Percentiles rank a stretch among this genome's conserved stretches.
phyloP scores from a whole-genome alignment of 371 early-diverging fungal genomes.

The Mucor sp. region DNA sequence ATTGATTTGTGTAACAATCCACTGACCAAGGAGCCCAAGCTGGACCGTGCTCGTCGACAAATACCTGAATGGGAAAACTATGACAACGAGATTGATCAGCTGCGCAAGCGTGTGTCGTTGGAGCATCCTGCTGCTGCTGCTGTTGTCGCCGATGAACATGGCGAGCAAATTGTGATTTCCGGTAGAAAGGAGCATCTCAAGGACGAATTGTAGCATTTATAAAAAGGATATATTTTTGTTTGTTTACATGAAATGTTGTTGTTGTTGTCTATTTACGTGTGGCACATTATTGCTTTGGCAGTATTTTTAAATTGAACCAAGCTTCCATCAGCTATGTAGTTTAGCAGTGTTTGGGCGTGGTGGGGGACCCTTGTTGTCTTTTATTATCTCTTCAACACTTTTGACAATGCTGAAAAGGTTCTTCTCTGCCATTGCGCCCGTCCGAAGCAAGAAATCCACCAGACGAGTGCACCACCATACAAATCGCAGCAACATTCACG shows the following conservation, averaged over 20 bases:
- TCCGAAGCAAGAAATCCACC: not conserved
- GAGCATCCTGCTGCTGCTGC: not conserved
- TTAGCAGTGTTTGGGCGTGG: not conserved
- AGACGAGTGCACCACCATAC: not conserved
- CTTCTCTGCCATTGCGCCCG: not conserved
- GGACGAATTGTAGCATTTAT: constrained; percentile 15
- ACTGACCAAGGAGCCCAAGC: constrained; percentile 94
- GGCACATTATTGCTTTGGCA: constrained; percentile 10
- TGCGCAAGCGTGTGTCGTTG: constrained; percentile 29
- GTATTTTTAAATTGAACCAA: constrained; percentile 9
- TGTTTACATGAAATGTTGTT: not conserved
- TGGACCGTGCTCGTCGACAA: constrained; percentile 89
- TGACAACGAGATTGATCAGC: constrained; percentile 66
- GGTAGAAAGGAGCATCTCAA: constrained; percentile 9
- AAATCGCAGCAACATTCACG: not conserved
- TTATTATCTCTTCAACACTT: not conserved
- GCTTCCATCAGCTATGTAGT: not conserved
- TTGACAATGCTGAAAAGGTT: not conserved
- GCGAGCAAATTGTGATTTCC: constrained; percentile 9
- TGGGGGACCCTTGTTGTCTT: not conserved
- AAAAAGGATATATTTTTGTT: not conserved
- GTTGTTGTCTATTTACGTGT: constrained; percentile 1
- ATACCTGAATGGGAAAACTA: constrained; percentile 92
- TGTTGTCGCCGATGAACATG: not conserved
- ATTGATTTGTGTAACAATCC: constrained; percentile 99